Evolutionary conservation across 2,329 filamentous ascomycete species (phyloP), one percentile per base, ranked within the genome.

Genomic region (Purpureocillium takamizusanense): DNA sequence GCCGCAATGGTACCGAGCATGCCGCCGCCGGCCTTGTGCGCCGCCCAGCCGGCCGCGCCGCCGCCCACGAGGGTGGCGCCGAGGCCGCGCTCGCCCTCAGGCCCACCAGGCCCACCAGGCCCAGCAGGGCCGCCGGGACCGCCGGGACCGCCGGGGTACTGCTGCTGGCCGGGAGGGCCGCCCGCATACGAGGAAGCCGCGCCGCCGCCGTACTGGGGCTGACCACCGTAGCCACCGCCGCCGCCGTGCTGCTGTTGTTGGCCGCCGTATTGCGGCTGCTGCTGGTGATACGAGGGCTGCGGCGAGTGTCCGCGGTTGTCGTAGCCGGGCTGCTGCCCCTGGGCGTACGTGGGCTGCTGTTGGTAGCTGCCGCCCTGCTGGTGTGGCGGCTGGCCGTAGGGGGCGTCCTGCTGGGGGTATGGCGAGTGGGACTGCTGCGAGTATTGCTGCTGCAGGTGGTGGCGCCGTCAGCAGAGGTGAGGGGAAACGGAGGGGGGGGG

Each of bases 11-110:
- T 72, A 16, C 69, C 68, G 18, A 77, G 51, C 28, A 67, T 44
- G 14, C 74, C 72, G 21, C 69, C 69, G 11, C 73, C 74, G 15
- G 72, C 56, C 46, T 72, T 67, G 54, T 75, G 67, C 0, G 70
- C 72, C 0, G 72, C 61, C 49, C 66, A 75, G 7, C 67, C 73
- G n/a, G 70, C 74, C 1, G 63, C 71, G 14, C 66, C 71, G 38
- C 70, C 69, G 16, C 73, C 74, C 2, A 72, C 46, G 18, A 78
- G 49, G 3, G 72, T 67, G 2, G 73, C 69, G 4, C 71, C 72
- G 14, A 78, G 63, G 27, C 74, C 74, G 35, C 72, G 69, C n/a
- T 78, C 74, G 32, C 59, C 60, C 31, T 62, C 54, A 5, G 59
- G 60, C 7, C 53, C 54, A n/a, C 32, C 52, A 12, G 49, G 46